Evolutionary conservation across 2,329 filamentous ascomycete species (phyloP).

Genomic region (Beauveria sp.): DNA sequence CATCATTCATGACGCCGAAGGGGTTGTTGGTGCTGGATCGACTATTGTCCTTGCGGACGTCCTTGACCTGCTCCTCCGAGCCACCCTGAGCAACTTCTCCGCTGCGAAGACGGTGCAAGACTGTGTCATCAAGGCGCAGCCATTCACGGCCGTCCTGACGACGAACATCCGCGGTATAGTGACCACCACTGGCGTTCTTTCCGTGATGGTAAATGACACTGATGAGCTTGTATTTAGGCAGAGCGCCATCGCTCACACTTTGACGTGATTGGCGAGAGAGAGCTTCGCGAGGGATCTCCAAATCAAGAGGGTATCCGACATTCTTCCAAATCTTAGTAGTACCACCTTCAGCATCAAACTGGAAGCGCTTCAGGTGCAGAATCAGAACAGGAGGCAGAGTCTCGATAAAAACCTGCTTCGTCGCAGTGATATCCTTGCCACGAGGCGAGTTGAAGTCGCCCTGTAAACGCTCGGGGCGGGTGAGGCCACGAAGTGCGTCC

Average conservation of each 20-base stretch:
- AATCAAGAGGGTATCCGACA: slow-evolving; percentile 86
- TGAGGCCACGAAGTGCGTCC: slow-evolving; percentile 80
- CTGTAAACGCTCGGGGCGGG: slow-evolving; percentile 74
- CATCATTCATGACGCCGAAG: slow-evolving; percentile 63
- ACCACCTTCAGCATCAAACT: slow-evolving; percentile 80
- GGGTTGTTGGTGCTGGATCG: slow-evolving; percentile 51
- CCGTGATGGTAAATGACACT: slow-evolving; percentile 96
- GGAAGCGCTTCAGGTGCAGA: slow-evolving; percentile 92
- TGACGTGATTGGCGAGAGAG: slow-evolving; percentile 68
- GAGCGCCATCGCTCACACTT: slow-evolving; percentile 53
- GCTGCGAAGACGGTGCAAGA: slow-evolving; percentile 74
- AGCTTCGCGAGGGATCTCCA: slow-evolving; percentile 87
- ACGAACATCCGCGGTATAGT: slow-evolving; percentile 96
- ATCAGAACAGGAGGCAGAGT: slow-evolving; percentile 86
- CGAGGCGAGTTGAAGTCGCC: slow-evolving; percentile 76
- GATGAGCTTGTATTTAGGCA: slow-evolving; percentile 78
- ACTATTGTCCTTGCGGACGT: slow-evolving; percentile 18
- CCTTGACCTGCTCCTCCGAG: slow-evolving; percentile 64
- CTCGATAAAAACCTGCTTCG: slow-evolving; percentile 93
- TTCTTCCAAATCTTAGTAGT: slow-evolving; percentile 99
- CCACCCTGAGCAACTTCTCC: slow-evolving; percentile 87
- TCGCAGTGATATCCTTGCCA: slow-evolving; percentile 68
- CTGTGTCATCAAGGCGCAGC: slow-evolving; percentile 92
- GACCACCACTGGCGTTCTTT: slow-evolving; percentile 89
- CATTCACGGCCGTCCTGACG: slow-evolving; percentile 93